These are phyloP conservation scores for Cutaneotrichosporon sp. DNA, from an alignment of 1,284 basidiomycete genomes.

Conservation along the genomic window DNA sequence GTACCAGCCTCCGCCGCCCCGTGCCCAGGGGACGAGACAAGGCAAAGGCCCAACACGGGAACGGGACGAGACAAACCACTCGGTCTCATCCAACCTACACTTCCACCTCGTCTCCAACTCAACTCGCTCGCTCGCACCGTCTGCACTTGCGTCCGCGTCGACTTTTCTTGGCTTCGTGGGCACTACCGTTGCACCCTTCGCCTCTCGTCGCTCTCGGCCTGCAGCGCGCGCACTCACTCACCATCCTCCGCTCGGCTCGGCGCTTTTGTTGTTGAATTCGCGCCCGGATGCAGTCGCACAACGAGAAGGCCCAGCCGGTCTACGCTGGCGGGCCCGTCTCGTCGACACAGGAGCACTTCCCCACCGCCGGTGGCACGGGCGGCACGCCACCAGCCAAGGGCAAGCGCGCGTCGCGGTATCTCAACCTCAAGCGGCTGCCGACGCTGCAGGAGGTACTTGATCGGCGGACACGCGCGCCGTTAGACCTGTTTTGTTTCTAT, in stretches of 20 bases:
- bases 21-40: too few relatives aligned
- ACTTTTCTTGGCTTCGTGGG: too few relatives aligned
- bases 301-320: conserved; percentile 6
- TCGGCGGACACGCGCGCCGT: conserved; percentile 80
- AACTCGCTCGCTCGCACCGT: not conserved
- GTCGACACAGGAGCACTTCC: not conserved
- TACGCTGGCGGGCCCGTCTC: not conserved
- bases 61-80: not conserved
- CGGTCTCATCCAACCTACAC: not conserved
- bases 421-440: conserved; percentile 46
- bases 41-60: not conserved
- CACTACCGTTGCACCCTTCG: too few relatives aligned
- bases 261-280: too few relatives aligned
- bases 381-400: conserved; percentile 12
- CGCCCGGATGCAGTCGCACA: conserved; percentile 2
- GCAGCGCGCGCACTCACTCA: too few relatives aligned
- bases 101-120: not conserved
- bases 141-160: too few relatives aligned
- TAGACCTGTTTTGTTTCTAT: conserved; percentile 98
- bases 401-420: conserved; percentile 36
- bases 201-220: too few relatives aligned
- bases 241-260: too few relatives aligned
- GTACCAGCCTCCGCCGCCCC: not conserved
- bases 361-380: not conserved
- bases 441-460: conserved; percentile 76